Conservation (phyloP, 371 early-diverging fungal genomes). For the Mortierella sp. region DNA sequence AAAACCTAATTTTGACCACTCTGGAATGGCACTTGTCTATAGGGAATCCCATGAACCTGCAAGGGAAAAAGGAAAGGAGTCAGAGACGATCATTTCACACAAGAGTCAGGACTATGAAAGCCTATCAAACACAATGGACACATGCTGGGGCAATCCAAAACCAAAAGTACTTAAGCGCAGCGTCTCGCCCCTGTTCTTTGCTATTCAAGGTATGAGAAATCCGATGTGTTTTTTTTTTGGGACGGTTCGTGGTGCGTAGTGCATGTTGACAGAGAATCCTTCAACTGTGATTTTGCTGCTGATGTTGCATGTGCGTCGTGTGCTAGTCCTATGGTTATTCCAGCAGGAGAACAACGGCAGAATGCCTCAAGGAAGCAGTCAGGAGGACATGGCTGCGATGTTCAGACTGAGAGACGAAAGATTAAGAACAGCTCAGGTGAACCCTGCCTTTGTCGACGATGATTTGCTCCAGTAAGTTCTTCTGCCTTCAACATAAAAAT, state of each 20-base stretch:
- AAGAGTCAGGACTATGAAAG: constrained; percentile 58
- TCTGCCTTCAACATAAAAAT: no score
- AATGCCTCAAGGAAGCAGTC: constrained; percentile 24
- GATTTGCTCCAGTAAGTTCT: constrained; percentile 62
- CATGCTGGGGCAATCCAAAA: constrained; percentile 37
- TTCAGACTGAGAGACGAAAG: constrained; percentile 38
- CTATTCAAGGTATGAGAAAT: constrained; percentile 66
- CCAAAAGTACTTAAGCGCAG: constrained; percentile 56
- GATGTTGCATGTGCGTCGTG: no score
- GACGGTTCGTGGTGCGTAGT: background rate
- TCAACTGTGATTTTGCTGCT: no score
- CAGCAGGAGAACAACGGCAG: constrained; percentile 45
- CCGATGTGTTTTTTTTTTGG: no score
- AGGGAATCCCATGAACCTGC: constrained; percentile 24
- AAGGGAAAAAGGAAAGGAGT: constrained; percentile 53
- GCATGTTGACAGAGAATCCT: background rate
- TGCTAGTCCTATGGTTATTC: constrained; percentile 57
- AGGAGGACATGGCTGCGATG: constrained; percentile 38
- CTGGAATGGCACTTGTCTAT: no score
- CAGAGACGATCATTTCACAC: constrained; percentile 56
- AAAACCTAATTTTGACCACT: background rate
- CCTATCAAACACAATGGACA: constrained; percentile 54
- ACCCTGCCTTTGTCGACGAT: constrained; percentile 55
- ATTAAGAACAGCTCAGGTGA: constrained; percentile 33
- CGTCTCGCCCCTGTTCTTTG: constrained; percentile 61